These are phyloP conservation scores for Starmerella gropengiesseri DNA, from an alignment of 805 yeast genomes.

Conservation along the genomic window DNA sequence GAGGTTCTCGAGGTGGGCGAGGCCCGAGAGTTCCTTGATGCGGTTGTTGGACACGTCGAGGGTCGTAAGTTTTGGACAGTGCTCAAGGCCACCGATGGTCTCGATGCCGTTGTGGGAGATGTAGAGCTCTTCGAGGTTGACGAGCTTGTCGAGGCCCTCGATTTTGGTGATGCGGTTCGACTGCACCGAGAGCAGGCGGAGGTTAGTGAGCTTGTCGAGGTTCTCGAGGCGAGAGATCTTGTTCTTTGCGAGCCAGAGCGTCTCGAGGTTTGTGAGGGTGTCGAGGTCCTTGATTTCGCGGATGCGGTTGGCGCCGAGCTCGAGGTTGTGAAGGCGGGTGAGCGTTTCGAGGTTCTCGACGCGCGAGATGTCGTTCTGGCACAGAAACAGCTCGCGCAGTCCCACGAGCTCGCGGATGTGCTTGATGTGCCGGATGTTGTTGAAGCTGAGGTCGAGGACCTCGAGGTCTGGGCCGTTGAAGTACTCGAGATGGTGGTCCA, in stretches of 20 bases:
- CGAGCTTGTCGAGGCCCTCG: constrained; percentile 68
- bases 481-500: constrained; percentile 50
- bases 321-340: constrained; percentile 52
- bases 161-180: constrained; percentile 67
- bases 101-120: constrained; percentile 73
- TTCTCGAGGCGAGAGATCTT: constrained; percentile 55
- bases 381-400: constrained; percentile 65
- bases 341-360: constrained; percentile 57
- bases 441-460: constrained; percentile 74
- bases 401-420: constrained; percentile 54
- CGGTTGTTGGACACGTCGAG: constrained; percentile 75
- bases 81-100: constrained; percentile 66
- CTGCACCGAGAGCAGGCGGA: constrained; percentile 76
- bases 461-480: constrained; percentile 40
- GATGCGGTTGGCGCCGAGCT: constrained; percentile 82
- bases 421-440: constrained; percentile 75
- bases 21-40: constrained; percentile 48
- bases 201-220: constrained; percentile 45
- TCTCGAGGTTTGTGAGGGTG: constrained; percentile 45
- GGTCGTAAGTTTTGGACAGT: constrained; percentile 53
- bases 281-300: constrained; percentile 44
- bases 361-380: constrained; percentile 71
- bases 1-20: constrained; percentile 53
- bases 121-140: constrained; percentile 72
- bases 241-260: constrained; percentile 91